Evolutionary conservation across 192 early-diverging fungal species (phyloP).

Genomic region (Chytriomyces confervae): DNA sequence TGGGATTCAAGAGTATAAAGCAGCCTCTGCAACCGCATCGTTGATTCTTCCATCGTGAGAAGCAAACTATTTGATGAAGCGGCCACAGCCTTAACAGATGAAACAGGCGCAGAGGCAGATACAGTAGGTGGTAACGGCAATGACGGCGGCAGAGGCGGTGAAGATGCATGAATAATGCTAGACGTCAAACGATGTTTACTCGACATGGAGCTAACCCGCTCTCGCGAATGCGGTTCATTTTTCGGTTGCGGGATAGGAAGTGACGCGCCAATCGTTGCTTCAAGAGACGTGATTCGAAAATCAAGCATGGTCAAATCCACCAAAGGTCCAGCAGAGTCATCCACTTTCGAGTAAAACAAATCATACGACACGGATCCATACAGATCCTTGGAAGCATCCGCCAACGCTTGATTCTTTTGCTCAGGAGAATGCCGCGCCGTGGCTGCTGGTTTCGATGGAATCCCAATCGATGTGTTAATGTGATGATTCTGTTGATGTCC

Average conservation of each 20-base stretch:
- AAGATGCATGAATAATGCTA: not conserved
- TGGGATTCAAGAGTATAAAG: not conserved
- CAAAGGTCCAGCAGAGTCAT: not conserved
- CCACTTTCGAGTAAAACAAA: not conserved
- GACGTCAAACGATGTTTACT: not conserved
- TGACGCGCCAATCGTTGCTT: conserved; percentile 4
- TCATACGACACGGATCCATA: not conserved
- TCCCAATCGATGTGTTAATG: not conserved
- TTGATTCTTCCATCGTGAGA: not conserved
- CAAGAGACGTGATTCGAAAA: not conserved
- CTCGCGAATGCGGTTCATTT: not conserved
- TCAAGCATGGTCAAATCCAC: conserved; percentile 8
- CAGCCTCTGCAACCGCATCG: not conserved
- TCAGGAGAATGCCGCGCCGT: not conserved
- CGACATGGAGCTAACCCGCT: not conserved
- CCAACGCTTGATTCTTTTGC: not conserved
- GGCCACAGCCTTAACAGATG: too few species aligned
- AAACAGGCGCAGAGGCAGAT: not conserved
- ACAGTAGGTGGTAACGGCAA: not conserved
- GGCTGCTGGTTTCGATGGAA: not conserved
- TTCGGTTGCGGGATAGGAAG: not conserved
- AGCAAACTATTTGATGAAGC: not conserved
- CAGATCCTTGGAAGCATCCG: not conserved
- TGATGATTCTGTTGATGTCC: not conserved
- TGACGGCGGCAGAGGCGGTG: not conserved